Evolutionary conservation across 2,329 filamentous ascomycete species (phyloP).

Genomic region (Nannizziopsis arthrosporioides): DNA sequence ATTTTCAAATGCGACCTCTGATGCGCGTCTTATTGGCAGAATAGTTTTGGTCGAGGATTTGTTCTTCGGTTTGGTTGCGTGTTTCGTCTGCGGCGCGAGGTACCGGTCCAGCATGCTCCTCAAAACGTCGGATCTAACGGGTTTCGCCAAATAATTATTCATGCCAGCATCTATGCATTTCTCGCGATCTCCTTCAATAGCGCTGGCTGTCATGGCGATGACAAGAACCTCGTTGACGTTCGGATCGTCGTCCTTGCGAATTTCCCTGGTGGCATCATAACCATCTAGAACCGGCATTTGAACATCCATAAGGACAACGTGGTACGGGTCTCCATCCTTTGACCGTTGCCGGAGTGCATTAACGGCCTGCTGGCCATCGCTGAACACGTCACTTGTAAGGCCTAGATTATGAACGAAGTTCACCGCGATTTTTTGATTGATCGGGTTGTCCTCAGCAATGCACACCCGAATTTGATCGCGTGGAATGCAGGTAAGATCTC

Average conservation of each 20-base stretch:
- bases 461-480: conserved; percentile 73
- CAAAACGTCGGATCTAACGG: conserved; percentile 76
- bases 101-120: conserved; percentile 70
- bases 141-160: conserved; percentile 95
- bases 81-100: conserved; percentile 38
- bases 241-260: conserved; percentile 64
- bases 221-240: conserved; percentile 74
- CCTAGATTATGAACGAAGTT: conserved; percentile 80
- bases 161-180: conserved; percentile 93
- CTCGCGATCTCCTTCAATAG: conserved; percentile 86
- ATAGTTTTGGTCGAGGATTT: background rate
- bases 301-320: conserved; percentile 88
- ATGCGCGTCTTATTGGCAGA: background rate
- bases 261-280: conserved; percentile 76
- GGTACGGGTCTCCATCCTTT: conserved; percentile 63
- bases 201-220: conserved; percentile 93
- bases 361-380: conserved; percentile 78
- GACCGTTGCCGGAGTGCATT: conserved; percentile 69
- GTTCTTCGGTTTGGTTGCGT: conserved; percentile 13
- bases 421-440: conserved; percentile 89
- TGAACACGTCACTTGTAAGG: conserved; percentile 77
- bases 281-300: conserved; percentile 92
- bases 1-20: background rate
- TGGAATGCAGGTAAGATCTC: conserved; percentile 61
- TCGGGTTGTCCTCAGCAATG: conserved; percentile 88